Evolutionary conservation across 108 stramenopile genomes (phyloP), one percentile per base, ranked within the genome.

Genomic region (Nitzschia sp.): DNA sequence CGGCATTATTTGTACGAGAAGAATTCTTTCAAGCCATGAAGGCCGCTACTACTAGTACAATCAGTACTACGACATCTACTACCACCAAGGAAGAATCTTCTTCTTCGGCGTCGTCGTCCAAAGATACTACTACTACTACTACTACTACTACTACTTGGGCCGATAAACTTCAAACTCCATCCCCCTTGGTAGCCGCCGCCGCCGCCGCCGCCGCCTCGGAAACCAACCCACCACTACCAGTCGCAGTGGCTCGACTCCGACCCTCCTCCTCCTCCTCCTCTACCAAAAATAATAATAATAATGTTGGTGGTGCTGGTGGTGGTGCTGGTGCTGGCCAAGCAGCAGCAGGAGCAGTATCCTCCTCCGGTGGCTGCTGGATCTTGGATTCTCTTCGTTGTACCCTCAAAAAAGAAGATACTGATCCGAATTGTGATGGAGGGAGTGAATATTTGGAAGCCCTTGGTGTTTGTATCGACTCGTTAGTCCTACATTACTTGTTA

Each of bases 21-120:
- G 78, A 87, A 46, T 94, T 94, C 64, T 83, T 89, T 47, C 74
- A 80, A 60, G 82, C 89, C 36, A 94, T 94, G 92, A 69, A 66
- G 22, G 54, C 57, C 3, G 88, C 92, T 1, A 50, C 48, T 11
- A 5, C 48, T n/a, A 19, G 16, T 4, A 6, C 38, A n/a, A n/a
- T n/a, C n/a, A 41, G 38, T 13, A 41, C 38, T 41, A 9, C 38
- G 9, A 13, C 6, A 6, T 41, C 38, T 41, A 41, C 9, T 41
- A 13, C 13, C 13, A 9, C 38, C 6, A 41, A 6, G 38, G 6
- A 6, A 41, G 13, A 9, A 13, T 41, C 38, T 9, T 41, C 38
- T 6, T 9, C 38, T 9, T 41, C 38, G 38, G 6, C 62, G 16
- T 16, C 27, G 28, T 3, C 27, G 15, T n/a, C n/a, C 3, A 13